Evolutionary conservation across 768 basidiomycete genomes (phyloP), one percentile per base, ranked within the genome.

Genomic region (Trametes punicea): DNA sequence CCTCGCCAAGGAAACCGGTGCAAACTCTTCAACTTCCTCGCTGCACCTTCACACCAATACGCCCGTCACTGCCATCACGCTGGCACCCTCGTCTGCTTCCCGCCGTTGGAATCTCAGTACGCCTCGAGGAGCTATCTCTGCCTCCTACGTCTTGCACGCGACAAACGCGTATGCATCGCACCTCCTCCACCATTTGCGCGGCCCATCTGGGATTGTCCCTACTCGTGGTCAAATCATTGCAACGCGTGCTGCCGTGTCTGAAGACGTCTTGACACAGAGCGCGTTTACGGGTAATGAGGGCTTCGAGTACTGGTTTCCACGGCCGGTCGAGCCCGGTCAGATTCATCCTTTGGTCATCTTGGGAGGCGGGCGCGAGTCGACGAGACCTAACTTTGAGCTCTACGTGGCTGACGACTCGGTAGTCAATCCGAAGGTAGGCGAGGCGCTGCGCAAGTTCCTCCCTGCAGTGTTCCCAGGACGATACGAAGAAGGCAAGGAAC

Each of bases 161-260:
- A 94, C 91, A 9, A 97, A 97, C 63, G 94, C 75, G 0, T 94
- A 95, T 57, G 81, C 85, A 10, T 81, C 85, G 3, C 78, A 88
- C 62, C 79, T 96, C 31, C 74, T 97, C n/a, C 88, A 89, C 0
- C 79, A 83, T 55, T 66, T 93, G 26, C 62, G 75, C 7, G 82
- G 84, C 0, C 74, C 75, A 13, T 58, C 62, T 0, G 79, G 80
- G 1, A 83, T 93, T 50, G 70, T 88, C 3, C 91, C 90, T 0
- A 81, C 81, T 0, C 84, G 91, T 10, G 90, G 85, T 1, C 91
- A 93, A 65, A 75, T 85, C 39, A 65, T 81, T 30, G 73, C 79
- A 0, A 69, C 73, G 1, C 75, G 77, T n/a, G 75, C 81, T 0
- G 60, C 66, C 3, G 78, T 76, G 0, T 57, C 73, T 0, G 52